Evolutionary conservation across 2,329 filamentous ascomycete species (phyloP).

Genomic region (Cadophora luteo-olivacea): DNA sequence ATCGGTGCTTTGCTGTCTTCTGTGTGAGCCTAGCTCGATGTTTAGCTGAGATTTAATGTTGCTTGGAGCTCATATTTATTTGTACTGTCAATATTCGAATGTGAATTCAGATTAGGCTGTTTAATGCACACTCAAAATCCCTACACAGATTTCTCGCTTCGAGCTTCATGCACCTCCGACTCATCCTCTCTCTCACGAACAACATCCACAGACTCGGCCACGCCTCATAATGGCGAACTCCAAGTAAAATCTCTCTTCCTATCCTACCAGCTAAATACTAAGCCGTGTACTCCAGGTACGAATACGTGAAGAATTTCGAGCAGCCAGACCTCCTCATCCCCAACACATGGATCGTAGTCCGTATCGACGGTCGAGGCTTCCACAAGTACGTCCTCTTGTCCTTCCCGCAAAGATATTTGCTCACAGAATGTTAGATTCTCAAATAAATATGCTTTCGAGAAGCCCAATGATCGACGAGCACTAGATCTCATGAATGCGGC

Average conservation of each 20-base stretch:
- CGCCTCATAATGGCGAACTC: conserved; percentile 41
- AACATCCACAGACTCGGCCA: background rate
- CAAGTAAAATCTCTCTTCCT: conserved; percentile 31
- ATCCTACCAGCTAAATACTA: background rate
- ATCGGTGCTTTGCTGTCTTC: too few relatives aligned
- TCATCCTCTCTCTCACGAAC: background rate
- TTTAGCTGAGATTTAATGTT: too few relatives aligned
- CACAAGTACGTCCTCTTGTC: conserved; percentile 73
- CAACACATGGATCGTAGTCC: conserved; percentile 95
- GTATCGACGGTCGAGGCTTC: conserved; percentile 93
- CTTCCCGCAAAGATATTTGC: background rate
- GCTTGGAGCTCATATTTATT: too few relatives aligned
- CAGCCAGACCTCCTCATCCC: conserved; percentile 79
- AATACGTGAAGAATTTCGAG: conserved; percentile 93
- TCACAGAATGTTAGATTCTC: conserved; percentile 67
- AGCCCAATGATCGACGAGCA: conserved; percentile 89
- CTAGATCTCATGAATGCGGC: conserved; percentile 94
- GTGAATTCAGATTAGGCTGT: too few relatives aligned
- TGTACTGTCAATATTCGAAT: too few relatives aligned
- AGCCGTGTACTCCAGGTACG: conserved; percentile 61
- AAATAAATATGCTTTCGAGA: conserved; percentile 81
- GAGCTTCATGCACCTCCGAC: background rate
- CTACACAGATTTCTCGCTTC: background rate
- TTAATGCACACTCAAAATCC: background rate
- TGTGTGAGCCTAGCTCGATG: too few relatives aligned